These are phyloP conservation scores for Solanum sejunctum DNA, from an alignment of 257 asterid genomes.

Conservation along the genomic window DNA sequence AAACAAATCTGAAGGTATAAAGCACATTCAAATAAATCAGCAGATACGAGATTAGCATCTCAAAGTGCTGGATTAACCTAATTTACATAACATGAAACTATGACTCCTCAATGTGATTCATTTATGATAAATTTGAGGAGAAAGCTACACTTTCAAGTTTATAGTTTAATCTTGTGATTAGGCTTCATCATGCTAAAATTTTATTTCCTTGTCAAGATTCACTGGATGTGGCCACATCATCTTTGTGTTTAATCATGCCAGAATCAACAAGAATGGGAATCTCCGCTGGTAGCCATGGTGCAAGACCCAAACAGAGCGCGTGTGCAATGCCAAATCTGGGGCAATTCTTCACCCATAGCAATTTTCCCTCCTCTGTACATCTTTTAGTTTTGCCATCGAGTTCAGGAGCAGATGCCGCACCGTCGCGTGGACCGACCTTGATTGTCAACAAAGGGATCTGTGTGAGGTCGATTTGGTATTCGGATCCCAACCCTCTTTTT, in stretches of 20 bases:
- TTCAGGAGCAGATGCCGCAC: slow-evolving; percentile 85
- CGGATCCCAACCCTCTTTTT: slow-evolving; percentile 73
- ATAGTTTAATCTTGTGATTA: neutral
- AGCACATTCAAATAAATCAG: neutral
- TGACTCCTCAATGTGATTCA: neutral
- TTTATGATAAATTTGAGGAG: neutral
- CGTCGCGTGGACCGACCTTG: slow-evolving; percentile 87
- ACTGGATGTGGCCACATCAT: slow-evolving; percentile 47
- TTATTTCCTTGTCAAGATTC: slow-evolving; percentile 24
- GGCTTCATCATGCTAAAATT: neutral
- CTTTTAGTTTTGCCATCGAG: slow-evolving; percentile 80
- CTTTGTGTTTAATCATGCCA: slow-evolving; percentile 92
- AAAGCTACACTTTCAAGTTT: neutral
- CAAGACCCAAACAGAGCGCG: slow-evolving; percentile 88
- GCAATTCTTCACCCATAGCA: slow-evolving; percentile 88
- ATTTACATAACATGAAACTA: neutral
- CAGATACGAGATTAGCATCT: neutral
- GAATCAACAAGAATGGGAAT: slow-evolving; percentile 86
- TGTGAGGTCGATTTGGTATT: slow-evolving; percentile 66
- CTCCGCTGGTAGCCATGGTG: slow-evolving; percentile 98
- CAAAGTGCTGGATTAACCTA: neutral
- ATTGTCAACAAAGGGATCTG: slow-evolving; percentile 68
- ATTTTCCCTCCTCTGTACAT: slow-evolving; percentile 97
- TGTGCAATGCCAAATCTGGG: slow-evolving; percentile 94
- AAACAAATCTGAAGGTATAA: neutral